Conservation (phyloP, 176 grass and related monocot species). For the Oryza nivara region DNA sequence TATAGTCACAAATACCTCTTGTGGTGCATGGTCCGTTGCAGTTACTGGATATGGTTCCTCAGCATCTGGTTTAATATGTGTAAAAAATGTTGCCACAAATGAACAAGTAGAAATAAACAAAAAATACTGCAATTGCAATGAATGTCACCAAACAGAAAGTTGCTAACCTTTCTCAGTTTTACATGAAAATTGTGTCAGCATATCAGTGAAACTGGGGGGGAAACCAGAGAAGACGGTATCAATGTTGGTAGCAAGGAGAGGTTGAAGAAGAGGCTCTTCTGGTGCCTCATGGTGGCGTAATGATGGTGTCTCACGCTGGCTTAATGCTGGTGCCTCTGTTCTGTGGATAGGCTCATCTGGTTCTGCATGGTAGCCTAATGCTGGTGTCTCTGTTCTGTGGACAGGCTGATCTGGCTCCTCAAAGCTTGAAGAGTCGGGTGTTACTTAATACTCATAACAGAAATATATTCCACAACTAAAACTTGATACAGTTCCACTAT, state of each 20-base stretch:
- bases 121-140: background rate
- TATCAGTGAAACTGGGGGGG: slow-evolving; percentile 58
- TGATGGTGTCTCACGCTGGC: background rate
- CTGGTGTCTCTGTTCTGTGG: slow-evolving; percentile 34
- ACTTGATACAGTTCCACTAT: slow-evolving; percentile 4
- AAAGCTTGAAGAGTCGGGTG: slow-evolving; percentile 44
- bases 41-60: slow-evolving; percentile 25
- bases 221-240: slow-evolving; percentile 48
- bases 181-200: slow-evolving; percentile 56
- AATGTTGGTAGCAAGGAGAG: slow-evolving; percentile 37
- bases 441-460: slow-evolving; percentile 1
- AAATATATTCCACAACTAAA: slow-evolving; percentile 16
- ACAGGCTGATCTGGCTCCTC: slow-evolving; percentile 38
- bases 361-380: slow-evolving; percentile 46
- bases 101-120: slow-evolving; percentile 13
- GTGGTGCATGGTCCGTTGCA: slow-evolving; percentile 21
- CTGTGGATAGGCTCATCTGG: slow-evolving; percentile 22
- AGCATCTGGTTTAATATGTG: slow-evolving; percentile 14
- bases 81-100: background rate
- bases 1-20: slow-evolving; percentile 46
- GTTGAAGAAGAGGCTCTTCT: slow-evolving; percentile 29
- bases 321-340: slow-evolving; percentile 15
- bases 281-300: slow-evolving; percentile 32
- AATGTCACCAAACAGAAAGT: slow-evolving; percentile 15
- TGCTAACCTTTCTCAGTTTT: slow-evolving; percentile 42